Percentiles rank a stretch among this genome's conserved stretches.
phyloP scores from a whole-genome alignment of 345 rosid species.

The Acer saccharum region DNA sequence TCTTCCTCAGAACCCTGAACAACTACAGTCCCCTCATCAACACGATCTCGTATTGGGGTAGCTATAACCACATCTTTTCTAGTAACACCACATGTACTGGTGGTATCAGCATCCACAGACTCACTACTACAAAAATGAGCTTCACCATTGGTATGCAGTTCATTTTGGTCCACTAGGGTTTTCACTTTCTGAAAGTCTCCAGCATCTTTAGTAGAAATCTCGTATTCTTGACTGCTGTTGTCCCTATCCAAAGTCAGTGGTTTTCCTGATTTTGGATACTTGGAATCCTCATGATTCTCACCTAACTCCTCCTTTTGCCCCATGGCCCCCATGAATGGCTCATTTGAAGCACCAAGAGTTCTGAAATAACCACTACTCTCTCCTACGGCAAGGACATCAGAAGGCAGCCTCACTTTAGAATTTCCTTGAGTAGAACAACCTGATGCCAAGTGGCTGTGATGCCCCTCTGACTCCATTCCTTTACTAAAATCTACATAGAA shows the following conservation, averaged over 20 bases:
- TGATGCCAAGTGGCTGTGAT: slow-evolving; percentile 22
- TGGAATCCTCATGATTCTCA: slow-evolving; percentile 24
- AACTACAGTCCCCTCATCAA: slow-evolving; percentile 24
- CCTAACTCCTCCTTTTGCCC: slow-evolving; percentile 25
- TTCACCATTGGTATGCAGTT: slow-evolving; percentile 1
- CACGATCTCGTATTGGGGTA: slow-evolving; percentile 3
- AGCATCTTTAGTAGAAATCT: slow-evolving; percentile 12
- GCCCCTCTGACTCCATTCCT: slow-evolving; percentile 29
- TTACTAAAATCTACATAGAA: slow-evolving; percentile 51
- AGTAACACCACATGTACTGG: slow-evolving; percentile 16
- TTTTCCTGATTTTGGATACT: slow-evolving; percentile 27
- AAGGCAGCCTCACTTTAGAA: slow-evolving; percentile 19
- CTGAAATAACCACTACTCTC: slow-evolving; percentile 17
- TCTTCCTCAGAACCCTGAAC: slow-evolving; percentile 28
- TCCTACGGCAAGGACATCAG: slow-evolving; percentile 18
- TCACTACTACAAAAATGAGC: neutral
- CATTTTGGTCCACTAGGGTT: slow-evolving; percentile 13
- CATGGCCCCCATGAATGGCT: slow-evolving; percentile 22
- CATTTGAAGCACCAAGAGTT: slow-evolving; percentile 26
- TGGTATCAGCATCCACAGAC: slow-evolving; percentile 26
- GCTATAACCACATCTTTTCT: slow-evolving; percentile 24
- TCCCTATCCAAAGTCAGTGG: slow-evolving; percentile 18
- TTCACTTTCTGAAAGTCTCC: slow-evolving; percentile 12
- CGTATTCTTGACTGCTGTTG: slow-evolving; percentile 28
- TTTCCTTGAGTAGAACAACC: slow-evolving; percentile 24